Conservation (phyloP, 1,139 yeast species). For the Torulaspora globosa region DNA sequence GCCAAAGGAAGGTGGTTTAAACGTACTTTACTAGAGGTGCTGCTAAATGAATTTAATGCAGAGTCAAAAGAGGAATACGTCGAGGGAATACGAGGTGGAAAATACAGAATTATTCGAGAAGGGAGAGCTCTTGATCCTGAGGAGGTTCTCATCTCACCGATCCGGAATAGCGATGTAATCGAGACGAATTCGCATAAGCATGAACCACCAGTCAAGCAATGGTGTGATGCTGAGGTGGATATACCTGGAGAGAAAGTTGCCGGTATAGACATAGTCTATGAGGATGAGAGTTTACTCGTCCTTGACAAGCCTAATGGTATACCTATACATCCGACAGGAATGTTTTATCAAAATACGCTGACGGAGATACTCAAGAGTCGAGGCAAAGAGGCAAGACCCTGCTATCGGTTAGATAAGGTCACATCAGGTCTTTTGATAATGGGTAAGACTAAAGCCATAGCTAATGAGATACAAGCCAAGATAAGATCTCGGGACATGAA, state of each 20-base stretch:
- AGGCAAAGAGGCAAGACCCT: slow-evolving; percentile 46
- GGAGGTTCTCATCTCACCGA: slow-evolving; percentile 16
- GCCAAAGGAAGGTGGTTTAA: slow-evolving; percentile 90
- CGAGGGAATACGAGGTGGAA: slow-evolving; percentile 21
- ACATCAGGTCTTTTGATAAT: slow-evolving; percentile 71
- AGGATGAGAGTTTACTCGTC: slow-evolving; percentile 51
- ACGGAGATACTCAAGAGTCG: slow-evolving; percentile 51
- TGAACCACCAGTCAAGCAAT: slow-evolving; percentile 52
- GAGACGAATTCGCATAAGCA: slow-evolving; percentile 52
- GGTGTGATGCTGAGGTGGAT: slow-evolving; percentile 27
- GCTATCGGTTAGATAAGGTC: slow-evolving; percentile 67
- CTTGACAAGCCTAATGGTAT: slow-evolving; percentile 72
- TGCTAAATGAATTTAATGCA: slow-evolving; percentile 64
- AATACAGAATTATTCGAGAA: slow-evolving; percentile 24
- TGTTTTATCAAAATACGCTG: slow-evolving; percentile 55
- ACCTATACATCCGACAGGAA: slow-evolving; percentile 78
- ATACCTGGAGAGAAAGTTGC: slow-evolving; percentile 17
- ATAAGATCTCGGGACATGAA: slow-evolving; percentile 43
- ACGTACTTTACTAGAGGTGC: slow-evolving; percentile 65
- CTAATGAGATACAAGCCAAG: slow-evolving; percentile 43
- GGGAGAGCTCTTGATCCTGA: slow-evolving; percentile 17
- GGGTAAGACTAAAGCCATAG: slow-evolving; percentile 47
- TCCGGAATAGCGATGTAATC: slow-evolving; percentile 48
- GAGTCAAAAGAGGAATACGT: slow-evolving; percentile 23
- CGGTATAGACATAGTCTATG: slow-evolving; percentile 44